phyloP scores from a whole-genome alignment of 805 yeast species.

The Ogataea thermomethanolica region DNA sequence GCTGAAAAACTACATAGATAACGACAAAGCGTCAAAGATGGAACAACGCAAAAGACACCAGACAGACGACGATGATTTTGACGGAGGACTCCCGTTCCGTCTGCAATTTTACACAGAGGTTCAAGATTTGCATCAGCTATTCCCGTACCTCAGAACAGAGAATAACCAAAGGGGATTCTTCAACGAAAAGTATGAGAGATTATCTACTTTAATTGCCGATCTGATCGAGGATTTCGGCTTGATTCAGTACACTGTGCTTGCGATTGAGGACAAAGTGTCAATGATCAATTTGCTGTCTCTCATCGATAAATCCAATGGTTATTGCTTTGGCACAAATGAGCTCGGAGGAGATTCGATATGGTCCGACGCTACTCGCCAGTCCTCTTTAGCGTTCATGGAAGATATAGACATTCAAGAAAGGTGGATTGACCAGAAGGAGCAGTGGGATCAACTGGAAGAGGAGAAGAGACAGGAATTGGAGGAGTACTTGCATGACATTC shows the following conservation, averaged over 20 bases:
- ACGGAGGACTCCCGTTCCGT: slow-evolving; percentile 74
- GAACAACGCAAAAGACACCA: slow-evolving; percentile 20
- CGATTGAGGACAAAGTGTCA: slow-evolving; percentile 86
- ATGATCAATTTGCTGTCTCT: slow-evolving; percentile 79
- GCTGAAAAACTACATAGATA: slow-evolving; percentile 48
- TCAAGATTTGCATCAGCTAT: slow-evolving; percentile 69
- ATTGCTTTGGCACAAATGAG: slow-evolving; percentile 88
- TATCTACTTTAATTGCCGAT: slow-evolving; percentile 78
- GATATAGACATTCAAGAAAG: slow-evolving; percentile 84
- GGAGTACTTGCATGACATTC: slow-evolving; percentile 31
- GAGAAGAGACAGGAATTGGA: slow-evolving; percentile 41
- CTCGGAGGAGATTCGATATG: slow-evolving; percentile 96
- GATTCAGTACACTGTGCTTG: slow-evolving; percentile 82
- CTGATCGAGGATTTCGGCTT: slow-evolving; percentile 82
- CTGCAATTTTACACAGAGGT: slow-evolving; percentile 90
- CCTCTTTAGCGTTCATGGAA: slow-evolving; percentile 50
- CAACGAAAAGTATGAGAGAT: slow-evolving; percentile 42
- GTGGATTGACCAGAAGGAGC: slow-evolving; percentile 84
- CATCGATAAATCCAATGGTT: slow-evolving; percentile 91
- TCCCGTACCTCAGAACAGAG: slow-evolving; percentile 70
- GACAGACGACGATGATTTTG: slow-evolving; percentile 8
- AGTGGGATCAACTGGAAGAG: slow-evolving; percentile 64
- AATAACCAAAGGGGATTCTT: slow-evolving; percentile 62
- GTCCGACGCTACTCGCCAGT: slow-evolving; percentile 90
- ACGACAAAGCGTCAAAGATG: slow-evolving; percentile 22